Percentiles rank a stretch among this genome's conserved stretches.
phyloP scores from a whole-genome alignment of 2,329 filamentous ascomycete species.

The Epichloe gansuensis region DNA sequence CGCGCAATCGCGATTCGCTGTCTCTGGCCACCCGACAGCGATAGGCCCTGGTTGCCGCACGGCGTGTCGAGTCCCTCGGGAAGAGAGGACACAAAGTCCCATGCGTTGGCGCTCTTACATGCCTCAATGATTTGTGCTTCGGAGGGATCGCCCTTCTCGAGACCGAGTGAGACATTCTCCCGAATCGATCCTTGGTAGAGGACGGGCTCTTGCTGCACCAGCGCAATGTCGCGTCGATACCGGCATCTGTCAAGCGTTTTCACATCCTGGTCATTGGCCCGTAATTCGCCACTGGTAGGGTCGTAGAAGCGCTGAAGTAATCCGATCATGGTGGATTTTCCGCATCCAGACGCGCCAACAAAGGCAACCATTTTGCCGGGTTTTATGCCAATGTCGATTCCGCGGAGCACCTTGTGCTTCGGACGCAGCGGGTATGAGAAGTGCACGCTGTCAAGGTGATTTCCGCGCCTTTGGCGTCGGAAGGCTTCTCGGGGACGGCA shows the following conservation, averaged over 20 bases:
- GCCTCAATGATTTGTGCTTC: slow-evolving; percentile 34
- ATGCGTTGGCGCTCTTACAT: slow-evolving; percentile 41
- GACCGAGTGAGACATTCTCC: slow-evolving; percentile 43
- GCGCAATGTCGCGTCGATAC: slow-evolving; percentile 24
- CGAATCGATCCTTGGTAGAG: slow-evolving; percentile 39
- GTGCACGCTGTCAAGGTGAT: slow-evolving; percentile 38
- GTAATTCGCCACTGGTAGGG: slow-evolving; percentile 19
- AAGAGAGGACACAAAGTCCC: slow-evolving; percentile 42
- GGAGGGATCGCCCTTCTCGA: slow-evolving; percentile 17
- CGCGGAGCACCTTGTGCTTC: slow-evolving; percentile 22
- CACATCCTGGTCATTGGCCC: slow-evolving; percentile 19
- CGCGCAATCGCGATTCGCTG: slow-evolving; percentile 64
- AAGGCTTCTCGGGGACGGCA: neutral
- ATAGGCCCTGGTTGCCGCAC: slow-evolving; percentile 55
- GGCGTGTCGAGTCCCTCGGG: slow-evolving; percentile 49
- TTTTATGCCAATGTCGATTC: slow-evolving; percentile 28
- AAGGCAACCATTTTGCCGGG: slow-evolving; percentile 40
- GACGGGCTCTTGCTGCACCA: slow-evolving; percentile 30
- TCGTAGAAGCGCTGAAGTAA: slow-evolving; percentile 35
- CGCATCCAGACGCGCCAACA: slow-evolving; percentile 45
- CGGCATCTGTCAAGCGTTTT: slow-evolving; percentile 16
- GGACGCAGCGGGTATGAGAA: slow-evolving; percentile 44
- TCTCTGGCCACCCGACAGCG: slow-evolving; percentile 60
- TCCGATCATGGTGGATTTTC: slow-evolving; percentile 48
- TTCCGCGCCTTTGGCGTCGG: slow-evolving; percentile 16